Conservation (phyloP, 768 basidiomycete species). For the Boletus bicolor region DNA sequence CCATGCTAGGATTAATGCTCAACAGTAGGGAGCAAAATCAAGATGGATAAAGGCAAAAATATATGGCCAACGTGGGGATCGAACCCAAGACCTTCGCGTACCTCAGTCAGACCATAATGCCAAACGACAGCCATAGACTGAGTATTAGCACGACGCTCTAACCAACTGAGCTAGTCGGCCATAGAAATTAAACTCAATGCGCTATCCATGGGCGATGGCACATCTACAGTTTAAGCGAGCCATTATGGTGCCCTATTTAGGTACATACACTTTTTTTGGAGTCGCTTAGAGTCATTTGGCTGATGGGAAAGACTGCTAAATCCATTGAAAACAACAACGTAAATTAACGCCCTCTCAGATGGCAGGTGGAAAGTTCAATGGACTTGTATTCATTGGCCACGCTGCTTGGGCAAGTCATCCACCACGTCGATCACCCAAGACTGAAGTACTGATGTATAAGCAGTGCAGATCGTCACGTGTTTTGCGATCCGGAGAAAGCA, state of each 20-base stretch:
- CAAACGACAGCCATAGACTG: not conserved
- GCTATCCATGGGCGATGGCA: not conserved
- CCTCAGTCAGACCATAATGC: not conserved
- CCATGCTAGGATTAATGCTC: too few species aligned
- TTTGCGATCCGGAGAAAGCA: not conserved
- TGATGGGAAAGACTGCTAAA: too few species aligned
- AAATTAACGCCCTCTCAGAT: too few species aligned
- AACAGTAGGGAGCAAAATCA: too few species aligned
- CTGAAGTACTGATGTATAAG: not conserved
- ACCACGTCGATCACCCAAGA: not conserved
- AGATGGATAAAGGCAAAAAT: conserved; percentile 6
- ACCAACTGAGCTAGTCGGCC: conserved; percentile 93
- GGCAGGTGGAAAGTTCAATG: not conserved
- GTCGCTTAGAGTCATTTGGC: too few species aligned
- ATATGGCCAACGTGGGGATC: conserved; percentile 72
- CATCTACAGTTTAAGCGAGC: too few species aligned
- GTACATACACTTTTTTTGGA: too few species aligned
- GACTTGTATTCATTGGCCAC: not conserved
- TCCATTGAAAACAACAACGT: too few species aligned
- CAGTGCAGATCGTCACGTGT: not conserved
- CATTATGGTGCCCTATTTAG: too few species aligned
- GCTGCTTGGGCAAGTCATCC: not conserved
- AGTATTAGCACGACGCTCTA: conserved; percentile 82
- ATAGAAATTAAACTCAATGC: rapidly evolving
- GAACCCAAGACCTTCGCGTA: conserved; percentile 80